phyloP scores from a whole-genome alignment of 148 eudicot genomes.

The Spergularia marina region DNA sequence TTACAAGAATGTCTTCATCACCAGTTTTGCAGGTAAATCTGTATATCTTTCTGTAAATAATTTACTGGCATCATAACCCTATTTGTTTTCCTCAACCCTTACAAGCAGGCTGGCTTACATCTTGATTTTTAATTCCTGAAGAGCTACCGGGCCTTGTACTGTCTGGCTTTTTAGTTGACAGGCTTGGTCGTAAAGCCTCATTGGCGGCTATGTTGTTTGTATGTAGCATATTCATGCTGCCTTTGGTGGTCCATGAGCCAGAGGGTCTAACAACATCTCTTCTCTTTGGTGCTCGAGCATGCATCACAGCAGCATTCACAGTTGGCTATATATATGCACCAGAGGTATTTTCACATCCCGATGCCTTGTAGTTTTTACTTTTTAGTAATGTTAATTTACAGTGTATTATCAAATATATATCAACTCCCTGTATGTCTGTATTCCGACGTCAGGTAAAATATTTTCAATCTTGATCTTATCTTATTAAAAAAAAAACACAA shows the following conservation, averaged over 20 bases:
- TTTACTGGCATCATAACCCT: no score
- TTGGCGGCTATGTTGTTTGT: conserved; percentile 61
- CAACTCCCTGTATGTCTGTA: no score
- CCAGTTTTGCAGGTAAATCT: conserved; percentile 75
- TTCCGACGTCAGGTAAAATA: no score
- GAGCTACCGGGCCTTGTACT: conserved; percentile 77
- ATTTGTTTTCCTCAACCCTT: no score
- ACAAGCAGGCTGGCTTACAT: no score
- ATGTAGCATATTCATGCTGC: conserved; percentile 53
- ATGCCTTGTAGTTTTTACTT: no score
- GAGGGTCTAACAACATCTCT: conserved; percentile 50
- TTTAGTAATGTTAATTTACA: no score
- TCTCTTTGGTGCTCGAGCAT: conserved; percentile 79
- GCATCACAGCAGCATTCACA: conserved; percentile 66
- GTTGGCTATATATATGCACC: conserved; percentile 71
- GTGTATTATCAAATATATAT: no score
- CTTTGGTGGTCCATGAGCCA: conserved; percentile 50
- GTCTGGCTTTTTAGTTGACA: conserved; percentile 66
- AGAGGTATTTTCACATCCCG: conserved; percentile 43
- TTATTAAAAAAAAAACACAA: no score
- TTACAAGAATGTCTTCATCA: conserved; percentile 68
- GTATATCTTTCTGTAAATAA: not conserved
- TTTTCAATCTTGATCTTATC: no score
- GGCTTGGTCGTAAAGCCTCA: conserved; percentile 71
- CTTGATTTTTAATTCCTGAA: not conserved